Base-by-base conservation (phyloP, 2,329 filamentous ascomycete species). In the Sarocladium strictum region DNA sequence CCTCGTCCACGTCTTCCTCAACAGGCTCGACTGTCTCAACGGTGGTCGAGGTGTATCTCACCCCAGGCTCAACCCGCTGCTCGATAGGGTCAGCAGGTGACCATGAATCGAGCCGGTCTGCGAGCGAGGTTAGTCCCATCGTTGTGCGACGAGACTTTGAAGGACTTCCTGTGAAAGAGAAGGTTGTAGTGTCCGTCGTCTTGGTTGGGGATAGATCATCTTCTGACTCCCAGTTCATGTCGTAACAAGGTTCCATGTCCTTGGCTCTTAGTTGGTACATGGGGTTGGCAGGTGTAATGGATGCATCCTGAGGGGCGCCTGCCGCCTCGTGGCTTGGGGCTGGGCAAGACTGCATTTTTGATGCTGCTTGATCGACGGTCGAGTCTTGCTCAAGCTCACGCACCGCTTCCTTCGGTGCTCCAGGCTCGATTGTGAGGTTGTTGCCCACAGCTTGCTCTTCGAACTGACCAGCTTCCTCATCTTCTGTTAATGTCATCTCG, bases 101-200 rank as follows among this genome's bases (percentile, higher is more conserved):
- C 86, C 87, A 90, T 23, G 77, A 75, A 56, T 73, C 77, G 3
- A 89, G 70, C 61, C 85, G 79, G 35, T 78, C 72, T 3, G 81
- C 81, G 35, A 90, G 70, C 23, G 84, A 82, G 1, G 84, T 87
- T 58, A 88, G 86, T 2, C 83, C 83, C 58, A 70, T 61, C 2
- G 64, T 67, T 2, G 64, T 67, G 19, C 67, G 63, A 24, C 67
- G 62, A 23, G 66, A 63, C 29, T 53, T 53, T 3, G 32, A 53
- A 26, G 50, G 33, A 19, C 33, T 53, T 54, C 41, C 14, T 57
- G 33, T n/a, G 26, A 40, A 26, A 21, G 23, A n/a, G 27, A 21
- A 41, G 17, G 49, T 52, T 21, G 33, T 52, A 33, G 9, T 37
- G 17, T 43, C 27, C 14, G 68, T 64, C 2, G 60, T 57, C 12